Conservation (phyloP, 129 eudicot species). For the Sambucus nigra region DNA sequence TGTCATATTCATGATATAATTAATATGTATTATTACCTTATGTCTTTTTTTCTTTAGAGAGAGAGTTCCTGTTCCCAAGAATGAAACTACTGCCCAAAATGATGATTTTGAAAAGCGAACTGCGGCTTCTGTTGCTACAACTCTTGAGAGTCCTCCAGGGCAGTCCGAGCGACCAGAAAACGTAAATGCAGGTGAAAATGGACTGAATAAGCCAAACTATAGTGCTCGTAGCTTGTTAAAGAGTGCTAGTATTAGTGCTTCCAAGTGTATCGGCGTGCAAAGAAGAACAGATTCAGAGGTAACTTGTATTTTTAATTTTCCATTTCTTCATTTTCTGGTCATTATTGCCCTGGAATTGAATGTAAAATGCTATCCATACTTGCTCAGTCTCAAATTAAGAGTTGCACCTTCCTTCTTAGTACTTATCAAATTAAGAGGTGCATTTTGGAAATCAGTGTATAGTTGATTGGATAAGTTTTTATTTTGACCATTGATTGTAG, state of each 20-base stretch:
- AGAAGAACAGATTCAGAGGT: conserved; percentile 51
- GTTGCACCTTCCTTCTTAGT: background rate
- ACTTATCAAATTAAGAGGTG: no score
- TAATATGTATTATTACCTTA: background rate
- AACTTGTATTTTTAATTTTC: background rate
- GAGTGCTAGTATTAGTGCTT: conserved; percentile 96
- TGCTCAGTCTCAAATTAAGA: background rate
- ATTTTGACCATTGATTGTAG: no score
- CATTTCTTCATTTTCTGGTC: background rate
- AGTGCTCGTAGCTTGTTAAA: conserved; percentile 87
- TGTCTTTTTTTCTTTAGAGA: conserved; percentile 34
- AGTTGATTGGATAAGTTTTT: no score
- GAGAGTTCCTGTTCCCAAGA: conserved; percentile 83
- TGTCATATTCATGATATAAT: background rate
- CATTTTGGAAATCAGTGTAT: no score
- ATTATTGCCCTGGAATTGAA: background rate
- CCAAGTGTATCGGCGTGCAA: conserved; percentile 70
- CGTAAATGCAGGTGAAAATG: conserved; percentile 28
- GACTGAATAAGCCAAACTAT: conserved; percentile 40
- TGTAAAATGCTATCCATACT: background rate
- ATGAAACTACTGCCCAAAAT: conserved; percentile 27
- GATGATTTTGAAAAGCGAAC: conserved; percentile 39
- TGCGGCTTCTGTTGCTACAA: conserved; percentile 52
- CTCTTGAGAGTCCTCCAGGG: conserved; percentile 51
- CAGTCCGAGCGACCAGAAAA: conserved; percentile 36